Evolutionary conservation across 2,329 filamentous ascomycete genomes (phyloP), one percentile per base, ranked within the genome.

Genomic region (Sarocladiaceae sp.): DNA sequence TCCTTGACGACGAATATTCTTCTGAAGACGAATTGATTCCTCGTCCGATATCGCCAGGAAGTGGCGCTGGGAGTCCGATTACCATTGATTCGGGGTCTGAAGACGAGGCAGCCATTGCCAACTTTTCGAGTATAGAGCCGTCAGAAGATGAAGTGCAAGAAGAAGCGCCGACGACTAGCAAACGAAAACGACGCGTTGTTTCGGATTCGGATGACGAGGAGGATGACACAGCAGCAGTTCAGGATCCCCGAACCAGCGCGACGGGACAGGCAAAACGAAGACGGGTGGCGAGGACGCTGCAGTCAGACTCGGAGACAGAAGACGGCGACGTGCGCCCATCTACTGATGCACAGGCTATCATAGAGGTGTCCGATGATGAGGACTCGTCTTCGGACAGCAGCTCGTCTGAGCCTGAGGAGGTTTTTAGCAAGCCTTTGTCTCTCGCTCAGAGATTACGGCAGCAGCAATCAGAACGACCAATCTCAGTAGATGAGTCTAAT

Each of bases 1-100:
- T 55, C 15, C 26, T 7, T 6, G 52, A 54, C 15, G 4, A 44
- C 18, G 37, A 52, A 12, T 33, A 51, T n/a, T 51, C 33, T 2
- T 54, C 50, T 4, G 54, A 54, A 29, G 53, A 54, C 36, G 54
- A 56, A 39, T 4, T 54, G n/a, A 42, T 55, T 2, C 55, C 55
- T 10, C 12, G 39, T 2, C 29, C 53, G 5, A 53, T 55, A n/a
- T 53, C 39, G 11, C 47, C 47, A 31, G 47, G 26, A 23, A 51
- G 22, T 36, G 48, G 28, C 35, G 42, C 31, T 20, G 36, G 20
- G 13, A 33, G 20, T 15, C 25, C 26, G 6, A 13, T 29, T 3
- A 36, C 39, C 8, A 15, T 31, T 11, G 23, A 10, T 7, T 33
- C 44, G 4, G 35, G 40, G 4, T 36, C 47, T 22, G 48, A 33